Percentiles rank a stretch among this genome's conserved stretches.
Conservation (phyloP, 352 stramenopile genomes). For the Pythium chondricola region DNA sequence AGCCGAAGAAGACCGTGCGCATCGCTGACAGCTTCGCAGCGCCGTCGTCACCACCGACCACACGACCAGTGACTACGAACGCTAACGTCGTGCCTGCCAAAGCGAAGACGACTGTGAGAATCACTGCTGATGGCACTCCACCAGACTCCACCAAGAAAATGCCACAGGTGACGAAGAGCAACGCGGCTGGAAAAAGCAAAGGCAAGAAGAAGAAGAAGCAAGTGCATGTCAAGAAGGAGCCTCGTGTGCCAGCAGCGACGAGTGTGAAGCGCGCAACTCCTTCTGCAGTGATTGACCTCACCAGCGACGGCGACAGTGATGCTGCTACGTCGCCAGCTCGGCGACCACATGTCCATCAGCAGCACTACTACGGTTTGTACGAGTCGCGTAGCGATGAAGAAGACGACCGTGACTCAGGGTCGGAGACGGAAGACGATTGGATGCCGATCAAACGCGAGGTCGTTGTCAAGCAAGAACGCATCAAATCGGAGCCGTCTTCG, state of each 20-base stretch:
- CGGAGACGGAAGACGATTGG: slow-evolving; percentile 3
- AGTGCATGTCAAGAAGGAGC: not conserved
- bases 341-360: not conserved
- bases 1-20: too few relatives aligned
- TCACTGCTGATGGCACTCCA: too few relatives aligned
- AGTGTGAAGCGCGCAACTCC: not conserved
- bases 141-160: too few relatives aligned
- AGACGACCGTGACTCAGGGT: not conserved
- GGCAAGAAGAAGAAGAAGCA: not conserved
- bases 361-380: slow-evolving; percentile 1
- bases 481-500: too few relatives aligned
- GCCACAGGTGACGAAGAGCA: too few relatives aligned
- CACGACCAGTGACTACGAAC: too few relatives aligned
- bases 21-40: too few relatives aligned
- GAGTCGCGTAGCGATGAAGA: not conserved
- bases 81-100: too few relatives aligned
- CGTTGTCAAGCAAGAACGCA: not conserved
- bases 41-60: too few relatives aligned
- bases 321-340: not conserved
- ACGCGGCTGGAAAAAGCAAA: too few relatives aligned
- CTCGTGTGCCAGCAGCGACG: not conserved
- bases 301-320: slow-evolving; percentile 7
- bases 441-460: not conserved
- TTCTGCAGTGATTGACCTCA: slow-evolving; percentile 11
- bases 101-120: too few relatives aligned